phyloP scores from a whole-genome alignment of 352 stramenopile species.

The Aphanomyces cochlioides region DNA sequence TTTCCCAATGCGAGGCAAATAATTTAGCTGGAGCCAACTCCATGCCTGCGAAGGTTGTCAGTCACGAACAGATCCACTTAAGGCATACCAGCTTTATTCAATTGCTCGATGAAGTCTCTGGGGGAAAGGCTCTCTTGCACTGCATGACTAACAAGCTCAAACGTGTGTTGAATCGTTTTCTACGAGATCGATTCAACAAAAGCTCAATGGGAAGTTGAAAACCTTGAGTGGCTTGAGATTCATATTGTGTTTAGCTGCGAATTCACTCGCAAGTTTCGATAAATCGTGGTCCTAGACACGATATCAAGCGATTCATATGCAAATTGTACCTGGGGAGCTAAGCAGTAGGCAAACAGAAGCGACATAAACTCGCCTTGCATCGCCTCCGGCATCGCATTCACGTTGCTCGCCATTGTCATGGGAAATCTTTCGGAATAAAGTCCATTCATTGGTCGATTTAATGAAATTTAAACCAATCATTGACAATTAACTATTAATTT shows the following conservation, averaged over 20 bases:
- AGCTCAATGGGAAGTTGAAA: not conserved
- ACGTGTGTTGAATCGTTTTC: slow-evolving; percentile 16
- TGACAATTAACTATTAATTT: not conserved
- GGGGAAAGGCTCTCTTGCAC: not conserved
- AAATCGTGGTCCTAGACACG: slow-evolving; percentile 23
- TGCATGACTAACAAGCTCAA: slow-evolving; percentile 10
- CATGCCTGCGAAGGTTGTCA: not conserved
- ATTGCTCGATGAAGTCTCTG: slow-evolving; percentile 12
- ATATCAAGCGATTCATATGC: not conserved
- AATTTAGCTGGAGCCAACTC: slow-evolving; percentile 10
- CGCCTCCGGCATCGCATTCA: slow-evolving; percentile 21
- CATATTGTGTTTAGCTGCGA: slow-evolving; percentile 15
- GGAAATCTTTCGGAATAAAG: not conserved
- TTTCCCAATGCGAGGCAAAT: slow-evolving; percentile 4
- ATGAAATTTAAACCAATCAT: not conserved
- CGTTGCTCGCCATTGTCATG: not conserved
- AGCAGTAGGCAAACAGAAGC: slow-evolving; percentile 4
- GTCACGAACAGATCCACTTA: not conserved
- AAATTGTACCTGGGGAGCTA: slow-evolving; percentile 7
- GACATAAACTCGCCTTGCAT: slow-evolving; percentile 22
- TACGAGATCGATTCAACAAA: not conserved
- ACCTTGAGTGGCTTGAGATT: slow-evolving; percentile 26
- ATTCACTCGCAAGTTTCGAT: slow-evolving; percentile 3
- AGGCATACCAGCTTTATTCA: not conserved
- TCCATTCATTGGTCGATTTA: not conserved